phyloP scores from a whole-genome alignment of 371 early-diverging fungal species.

The Mucor velutinosus region DNA sequence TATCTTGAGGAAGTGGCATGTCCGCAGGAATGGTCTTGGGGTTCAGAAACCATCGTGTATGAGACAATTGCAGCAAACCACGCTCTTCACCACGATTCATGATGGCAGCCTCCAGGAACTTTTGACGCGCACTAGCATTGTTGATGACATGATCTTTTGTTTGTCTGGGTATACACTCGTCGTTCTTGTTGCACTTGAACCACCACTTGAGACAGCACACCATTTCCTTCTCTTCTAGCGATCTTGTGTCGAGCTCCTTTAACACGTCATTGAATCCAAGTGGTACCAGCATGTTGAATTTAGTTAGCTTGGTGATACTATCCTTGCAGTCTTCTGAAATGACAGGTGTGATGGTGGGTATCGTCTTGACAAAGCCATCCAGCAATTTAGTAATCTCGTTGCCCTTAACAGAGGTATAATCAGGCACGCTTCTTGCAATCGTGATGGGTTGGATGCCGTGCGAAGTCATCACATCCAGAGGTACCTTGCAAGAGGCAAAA shows the following conservation, averaged over 20 bases:
- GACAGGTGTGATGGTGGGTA: constrained; percentile 60
- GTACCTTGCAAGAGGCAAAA: constrained; percentile 50
- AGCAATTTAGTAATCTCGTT: constrained; percentile 34
- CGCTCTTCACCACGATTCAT: constrained; percentile 48
- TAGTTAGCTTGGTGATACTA: constrained; percentile 57
- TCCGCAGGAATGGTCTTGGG: constrained; percentile 64
- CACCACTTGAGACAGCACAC: constrained; percentile 81
- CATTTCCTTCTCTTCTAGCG: constrained; percentile 61
- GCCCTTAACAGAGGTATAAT: constrained; percentile 9
- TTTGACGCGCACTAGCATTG: neutral
- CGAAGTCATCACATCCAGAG: constrained; percentile 66
- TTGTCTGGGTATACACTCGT: constrained; percentile 15
- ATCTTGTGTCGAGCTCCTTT: constrained; percentile 61
- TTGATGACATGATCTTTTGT: constrained; percentile 14
- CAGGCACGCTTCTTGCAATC: constrained; percentile 48
- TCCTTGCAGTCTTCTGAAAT: constrained; percentile 57
- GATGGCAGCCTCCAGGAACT: constrained; percentile 39
- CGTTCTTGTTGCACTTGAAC: constrained; percentile 47
- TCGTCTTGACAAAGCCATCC: constrained; percentile 62
- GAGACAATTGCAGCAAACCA: constrained; percentile 42
- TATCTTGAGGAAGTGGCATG: constrained; percentile 61
- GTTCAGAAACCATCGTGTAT: constrained; percentile 58
- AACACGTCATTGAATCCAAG: constrained; percentile 67
- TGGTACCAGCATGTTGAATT: constrained; percentile 36
- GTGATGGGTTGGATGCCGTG: constrained; percentile 65